Evolutionary conservation across 345 rosid species (phyloP).

Genomic region (Acer negundo): DNA sequence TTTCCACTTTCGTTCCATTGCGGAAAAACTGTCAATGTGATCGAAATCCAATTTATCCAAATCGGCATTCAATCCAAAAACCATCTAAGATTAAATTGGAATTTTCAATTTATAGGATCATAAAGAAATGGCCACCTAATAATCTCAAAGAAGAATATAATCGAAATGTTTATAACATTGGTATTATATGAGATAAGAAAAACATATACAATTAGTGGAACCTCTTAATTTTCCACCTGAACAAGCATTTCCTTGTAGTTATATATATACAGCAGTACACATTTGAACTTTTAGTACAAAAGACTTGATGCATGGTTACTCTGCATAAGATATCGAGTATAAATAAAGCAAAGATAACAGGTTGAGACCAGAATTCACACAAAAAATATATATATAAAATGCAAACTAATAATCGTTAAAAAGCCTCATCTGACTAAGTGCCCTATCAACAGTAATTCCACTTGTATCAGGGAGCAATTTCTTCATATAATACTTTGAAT

Average conservation of each 20-base stretch:
- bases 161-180: neutral
- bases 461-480: conserved; percentile 72
- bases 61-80: neutral
- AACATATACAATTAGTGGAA: neutral
- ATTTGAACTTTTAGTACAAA: neutral
- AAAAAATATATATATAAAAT: neutral
- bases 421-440: conserved; percentile 26
- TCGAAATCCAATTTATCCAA: neutral
- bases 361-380: neutral
- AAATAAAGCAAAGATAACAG: neutral
- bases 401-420: neutral
- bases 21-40: neutral
- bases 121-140: neutral
- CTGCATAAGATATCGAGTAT: neutral
- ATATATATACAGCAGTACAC: neutral
- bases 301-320: neutral
- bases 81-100: neutral
- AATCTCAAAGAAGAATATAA: neutral
- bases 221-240: neutral
- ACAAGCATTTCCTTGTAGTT: neutral
- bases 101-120: neutral
- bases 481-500: conserved; percentile 83
- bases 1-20: neutral
- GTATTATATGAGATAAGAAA: neutral
- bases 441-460: conserved; percentile 53